These are phyloP conservation scores for Heimioporus punctisporus DNA, from an alignment of 1,284 basidiomycete genomes.

Conservation along the genomic window DNA sequence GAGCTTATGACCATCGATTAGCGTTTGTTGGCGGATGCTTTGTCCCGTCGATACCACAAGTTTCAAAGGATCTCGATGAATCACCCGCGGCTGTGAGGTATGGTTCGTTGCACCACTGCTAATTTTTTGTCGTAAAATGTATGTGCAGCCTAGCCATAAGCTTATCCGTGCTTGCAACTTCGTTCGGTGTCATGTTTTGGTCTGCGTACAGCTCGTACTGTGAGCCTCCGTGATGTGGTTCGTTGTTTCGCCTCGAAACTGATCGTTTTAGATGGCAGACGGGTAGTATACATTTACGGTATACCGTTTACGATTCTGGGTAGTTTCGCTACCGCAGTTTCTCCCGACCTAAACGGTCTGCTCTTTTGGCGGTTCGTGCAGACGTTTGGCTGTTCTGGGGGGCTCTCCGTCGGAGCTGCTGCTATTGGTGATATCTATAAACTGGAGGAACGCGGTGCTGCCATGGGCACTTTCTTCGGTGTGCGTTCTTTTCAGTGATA, in stretches of 20 bases:
- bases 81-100: constrained; percentile 42
- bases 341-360: constrained; percentile 35
- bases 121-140: background rate
- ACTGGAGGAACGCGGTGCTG: constrained; percentile 47
- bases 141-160: constrained; percentile 27
- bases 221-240: constrained; percentile 11
- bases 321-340: constrained; percentile 43
- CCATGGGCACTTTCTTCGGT: constrained; percentile 48
- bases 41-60: constrained; percentile 48
- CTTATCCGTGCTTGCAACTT: constrained; percentile 24
- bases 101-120: constrained; percentile 14
- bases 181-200: constrained; percentile 28
- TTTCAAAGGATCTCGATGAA: constrained; percentile 42
- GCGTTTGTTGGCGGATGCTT: constrained; percentile 48
- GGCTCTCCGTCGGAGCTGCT: constrained; percentile 47
- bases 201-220: constrained; percentile 28
- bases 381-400: constrained; percentile 41
- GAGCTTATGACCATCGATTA: constrained; percentile 15
- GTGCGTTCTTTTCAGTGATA: constrained; percentile 16
- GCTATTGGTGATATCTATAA: constrained; percentile 51
- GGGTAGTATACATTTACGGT: constrained; percentile 43
- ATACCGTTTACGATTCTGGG: constrained; percentile 48
- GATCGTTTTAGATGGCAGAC: constrained; percentile 39
- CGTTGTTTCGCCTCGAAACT: background rate
- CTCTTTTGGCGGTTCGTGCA: constrained; percentile 51